Base-by-base conservation (phyloP, 176 grass and related monocot species). In the Raddia guianensis region DNA sequence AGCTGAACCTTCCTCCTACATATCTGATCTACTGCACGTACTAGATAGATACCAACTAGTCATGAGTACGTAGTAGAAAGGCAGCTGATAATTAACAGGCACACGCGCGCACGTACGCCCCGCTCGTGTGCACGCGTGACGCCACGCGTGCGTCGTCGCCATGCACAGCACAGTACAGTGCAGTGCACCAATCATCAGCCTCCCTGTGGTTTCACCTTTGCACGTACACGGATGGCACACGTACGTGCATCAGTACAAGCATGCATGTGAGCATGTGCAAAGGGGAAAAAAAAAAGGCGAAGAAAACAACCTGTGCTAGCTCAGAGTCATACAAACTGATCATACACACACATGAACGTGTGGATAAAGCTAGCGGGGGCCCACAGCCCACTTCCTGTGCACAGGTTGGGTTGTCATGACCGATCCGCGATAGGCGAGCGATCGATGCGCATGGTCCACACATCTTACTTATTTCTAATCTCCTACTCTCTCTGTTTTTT, bases 81-180 rank as follows among this genome's bases (percentile, higher is more conserved):
- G 10, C 0, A 49, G 11, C 48, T 3, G 9, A 10, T 11, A 5
- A 52, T 20, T 61, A 62, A 35, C 49, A 1, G 10, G 49, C 37
- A 40, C 37, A 40, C 37, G 37, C 37, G 4, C 37, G 37, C 49
- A 49, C 70, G 13, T 18, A 9, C 27, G 8, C 55, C 70, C 72
- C 72, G 12, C 72, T 44, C 52, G 69, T 49, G 62, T 74, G 59
- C 48, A n/a, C 46, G 81, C 71, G 45, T 67, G 81, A 83, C 80
- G 80, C 0, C 70, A 46, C 33, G 48, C 60, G 21, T 18, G 53
- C 66, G 53, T 66, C 19, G 33, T 7, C 33, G 7, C 56, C 37
- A 40, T 40, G 37, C 37, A 40, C 37, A 40, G 9, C 4, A 21
- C 8, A 58, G 56, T 9, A 40, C 37, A 40, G 9, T 9, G 10